Evolutionary conservation across 2,329 filamentous ascomycete species (phyloP), one percentile per base, ranked within the genome.

Genomic region (Torrubiellomyces zombiae): DNA sequence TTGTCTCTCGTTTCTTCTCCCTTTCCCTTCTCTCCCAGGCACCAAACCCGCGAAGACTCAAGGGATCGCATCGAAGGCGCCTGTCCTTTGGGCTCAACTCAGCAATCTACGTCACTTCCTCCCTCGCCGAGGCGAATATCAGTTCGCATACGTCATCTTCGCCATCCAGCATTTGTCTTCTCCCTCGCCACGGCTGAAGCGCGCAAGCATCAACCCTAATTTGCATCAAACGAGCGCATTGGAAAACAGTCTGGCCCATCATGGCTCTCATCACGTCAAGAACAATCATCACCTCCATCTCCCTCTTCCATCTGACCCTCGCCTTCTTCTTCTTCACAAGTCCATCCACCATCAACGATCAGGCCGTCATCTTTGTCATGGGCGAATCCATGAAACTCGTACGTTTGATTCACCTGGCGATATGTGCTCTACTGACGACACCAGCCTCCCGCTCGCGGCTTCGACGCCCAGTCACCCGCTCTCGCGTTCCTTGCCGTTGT

Each of bases 321-420:
- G 82, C 75, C 40, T 83, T 75, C 52, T 81, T 89, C 57, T 76
- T 94, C 55, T 62, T 91, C 40, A 75, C 69, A 20, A 73, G 64
- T 30, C 85, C 85, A 5, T 55, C 57, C 32, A 61, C 67, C 21
- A 62, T 94, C 39, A 71, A 78, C 24, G 75, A 86, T 43, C 81
- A 91, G 42, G 72, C 75, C 26, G 50, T 92, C 13, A 79, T 93
- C 23, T 80, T 71, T 38, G 65, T 93, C 16, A 55, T 93, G 14
- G 82, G 82, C 27, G 77, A 91, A 50, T 71, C 79, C 26, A 79
- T 91, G 71, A 70, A 75, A 38, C 66, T 93, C 47, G 81, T 86
- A 60, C 30, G 60, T 41, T 7, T 18, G 4, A 8, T 6, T 11
- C 9, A 13, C 21, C 8, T 18, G 15, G 9, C 18, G 9, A 7